phyloP scores from a whole-genome alignment of 345 rosid species.

The Psidium friedrichsthalianum region DNA sequence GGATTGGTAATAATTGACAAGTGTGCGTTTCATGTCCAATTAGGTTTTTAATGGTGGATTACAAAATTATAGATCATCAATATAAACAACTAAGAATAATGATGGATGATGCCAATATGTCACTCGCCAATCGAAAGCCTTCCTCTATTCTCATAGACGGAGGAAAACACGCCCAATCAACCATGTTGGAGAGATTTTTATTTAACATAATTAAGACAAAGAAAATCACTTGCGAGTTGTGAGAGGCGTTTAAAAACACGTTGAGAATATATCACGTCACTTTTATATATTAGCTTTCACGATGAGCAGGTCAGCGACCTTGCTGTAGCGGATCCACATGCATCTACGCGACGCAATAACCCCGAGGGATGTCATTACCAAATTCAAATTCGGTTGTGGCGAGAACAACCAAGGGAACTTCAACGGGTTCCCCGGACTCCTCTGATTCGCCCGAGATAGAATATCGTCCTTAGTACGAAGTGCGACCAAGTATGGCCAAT shows the following conservation, averaged over 20 bases:
- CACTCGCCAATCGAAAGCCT: not conserved
- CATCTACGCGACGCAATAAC: not conserved
- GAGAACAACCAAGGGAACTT: not conserved
- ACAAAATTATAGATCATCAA: not conserved
- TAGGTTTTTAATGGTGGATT: not conserved
- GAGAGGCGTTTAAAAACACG: not conserved
- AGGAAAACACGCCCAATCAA: not conserved
- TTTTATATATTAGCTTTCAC: not conserved
- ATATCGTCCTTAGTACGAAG: constrained; percentile 4
- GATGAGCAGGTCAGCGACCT: not conserved
- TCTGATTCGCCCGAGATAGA: not conserved
- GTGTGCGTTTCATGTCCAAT: not conserved
- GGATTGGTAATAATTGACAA: not conserved
- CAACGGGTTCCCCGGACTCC: not conserved
- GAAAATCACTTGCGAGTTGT: not conserved
- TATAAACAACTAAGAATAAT: too few relatives aligned
- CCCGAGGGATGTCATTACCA: not conserved
- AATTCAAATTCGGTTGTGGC: constrained; percentile 15
- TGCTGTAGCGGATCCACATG: not conserved
- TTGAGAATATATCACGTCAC: not conserved
- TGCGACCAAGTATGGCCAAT: not conserved
- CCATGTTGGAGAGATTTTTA: not conserved
- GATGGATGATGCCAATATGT: not conserved
- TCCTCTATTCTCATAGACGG: constrained; percentile 12
- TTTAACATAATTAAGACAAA: not conserved